Evolutionary conservation across 495 filamentous ascomycete species (phyloP).

Genomic region (Glonium stellatum): DNA sequence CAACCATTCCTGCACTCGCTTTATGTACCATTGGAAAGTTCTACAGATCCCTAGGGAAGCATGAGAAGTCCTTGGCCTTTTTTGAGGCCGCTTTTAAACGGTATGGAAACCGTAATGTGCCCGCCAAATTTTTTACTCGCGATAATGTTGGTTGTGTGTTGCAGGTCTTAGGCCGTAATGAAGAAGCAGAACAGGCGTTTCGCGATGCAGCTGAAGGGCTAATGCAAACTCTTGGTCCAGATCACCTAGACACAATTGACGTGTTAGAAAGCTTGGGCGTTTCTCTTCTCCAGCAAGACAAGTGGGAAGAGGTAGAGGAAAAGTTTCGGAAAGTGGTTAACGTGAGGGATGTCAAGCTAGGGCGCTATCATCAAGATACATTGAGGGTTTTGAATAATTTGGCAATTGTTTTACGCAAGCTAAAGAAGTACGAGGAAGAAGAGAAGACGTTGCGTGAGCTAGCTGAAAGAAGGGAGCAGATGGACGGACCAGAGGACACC

Average conservation of each 20-base stretch:
- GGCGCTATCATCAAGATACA: conserved; percentile 1
- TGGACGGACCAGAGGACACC: not conserved
- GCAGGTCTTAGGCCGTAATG: too few relatives aligned
- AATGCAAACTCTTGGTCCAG: not conserved
- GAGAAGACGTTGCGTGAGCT: conserved; percentile 1
- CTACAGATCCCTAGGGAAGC: too few relatives aligned
- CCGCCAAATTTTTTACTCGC: too few relatives aligned
- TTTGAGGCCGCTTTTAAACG: too few relatives aligned
- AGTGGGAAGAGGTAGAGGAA: not conserved
- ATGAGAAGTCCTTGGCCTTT: too few relatives aligned
- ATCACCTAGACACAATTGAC: not conserved
- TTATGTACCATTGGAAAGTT: too few relatives aligned
- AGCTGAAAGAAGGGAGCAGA: not conserved
- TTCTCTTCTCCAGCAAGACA: not conserved
- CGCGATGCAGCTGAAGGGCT: conserved; percentile 1
- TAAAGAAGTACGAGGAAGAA: not conserved
- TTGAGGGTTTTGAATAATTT: too few relatives aligned
- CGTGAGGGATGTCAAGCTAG: conserved; percentile 6
- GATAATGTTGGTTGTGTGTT: too few relatives aligned
- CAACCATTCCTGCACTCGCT: too few relatives aligned
- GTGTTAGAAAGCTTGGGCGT: not conserved
- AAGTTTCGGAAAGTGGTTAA: not conserved
- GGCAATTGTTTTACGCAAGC: too few relatives aligned
- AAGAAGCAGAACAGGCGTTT: conserved; percentile 5
- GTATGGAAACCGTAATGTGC: too few relatives aligned